These are phyloP conservation scores for Leccinum barrowsii DNA, from an alignment of 768 basidiomycete species.

Conservation along the genomic window DNA sequence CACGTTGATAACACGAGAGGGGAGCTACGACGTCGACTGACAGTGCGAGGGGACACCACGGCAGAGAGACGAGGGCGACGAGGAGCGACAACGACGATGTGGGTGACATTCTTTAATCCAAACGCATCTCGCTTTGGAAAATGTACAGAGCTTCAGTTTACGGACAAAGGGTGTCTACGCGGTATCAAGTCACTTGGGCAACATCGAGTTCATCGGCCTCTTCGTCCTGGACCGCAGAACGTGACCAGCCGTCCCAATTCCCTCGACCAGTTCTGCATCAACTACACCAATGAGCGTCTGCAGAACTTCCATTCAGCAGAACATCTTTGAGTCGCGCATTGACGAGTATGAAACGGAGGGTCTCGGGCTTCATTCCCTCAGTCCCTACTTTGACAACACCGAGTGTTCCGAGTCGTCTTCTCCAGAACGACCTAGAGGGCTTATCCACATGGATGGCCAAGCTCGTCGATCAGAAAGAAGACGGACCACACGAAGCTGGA, in stretches of 20 bases:
- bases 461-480: constrained; percentile 85
- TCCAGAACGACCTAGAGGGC: constrained; percentile 40
- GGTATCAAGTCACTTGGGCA: constrained; percentile 84
- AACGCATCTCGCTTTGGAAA: constrained; percentile 77
- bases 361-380: constrained; percentile 63
- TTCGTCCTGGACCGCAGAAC: too few species aligned
- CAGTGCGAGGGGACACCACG: too few species aligned
- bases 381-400: constrained; percentile 83
- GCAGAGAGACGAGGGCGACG: too few species aligned
- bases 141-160: constrained; percentile 97
- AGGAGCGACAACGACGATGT: too few species aligned
- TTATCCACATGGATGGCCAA: constrained; percentile 98
- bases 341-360: constrained; percentile 84
- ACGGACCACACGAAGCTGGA: constrained; percentile 94
- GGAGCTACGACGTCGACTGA: too few species aligned
- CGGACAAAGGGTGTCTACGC: constrained; percentile 80
- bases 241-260: constrained; percentile 78
- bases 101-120: too few species aligned
- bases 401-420: constrained; percentile 67
- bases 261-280: constrained; percentile 94
- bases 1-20: too few species aligned
- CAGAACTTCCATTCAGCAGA: constrained; percentile 58
- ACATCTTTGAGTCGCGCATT: constrained; percentile 76
- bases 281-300: constrained; percentile 91
- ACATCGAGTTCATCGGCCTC: too few species aligned